Evolutionary conservation across 78 protist genomes (phyloP).

Genomic region (Creolimax fragrantissima): DNA sequence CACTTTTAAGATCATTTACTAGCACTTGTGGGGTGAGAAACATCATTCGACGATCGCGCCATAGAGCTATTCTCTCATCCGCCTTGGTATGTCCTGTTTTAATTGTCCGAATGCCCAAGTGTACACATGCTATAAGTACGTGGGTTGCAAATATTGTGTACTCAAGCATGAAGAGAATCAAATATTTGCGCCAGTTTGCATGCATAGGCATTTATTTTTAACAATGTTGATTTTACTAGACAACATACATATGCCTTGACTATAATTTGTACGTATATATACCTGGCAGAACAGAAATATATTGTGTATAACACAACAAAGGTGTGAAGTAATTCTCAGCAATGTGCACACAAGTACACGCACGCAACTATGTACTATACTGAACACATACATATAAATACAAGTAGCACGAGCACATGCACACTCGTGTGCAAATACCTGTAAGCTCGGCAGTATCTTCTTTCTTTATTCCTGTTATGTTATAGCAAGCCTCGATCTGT

Average conservation of each 20-base stretch:
- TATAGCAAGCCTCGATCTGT: slow-evolving; percentile 72
- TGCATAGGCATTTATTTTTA: not conserved
- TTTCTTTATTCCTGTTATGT: slow-evolving; percentile 32
- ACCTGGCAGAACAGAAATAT: not conserved
- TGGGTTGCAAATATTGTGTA: not conserved
- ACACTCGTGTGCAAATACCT: slow-evolving; percentile 10
- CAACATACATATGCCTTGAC: not conserved
- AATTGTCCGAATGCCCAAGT: not conserved
- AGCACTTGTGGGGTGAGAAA: slow-evolving; percentile 80
- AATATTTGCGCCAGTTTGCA: not conserved
- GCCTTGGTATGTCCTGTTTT: not conserved
- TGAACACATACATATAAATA: not conserved
- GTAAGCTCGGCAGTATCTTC: slow-evolving; percentile 42
- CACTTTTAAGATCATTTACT: slow-evolving; percentile 46
- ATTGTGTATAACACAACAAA: not conserved
- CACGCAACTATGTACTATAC: not conserved
- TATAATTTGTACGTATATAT: not conserved
- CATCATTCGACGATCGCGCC: slow-evolving; percentile 61
- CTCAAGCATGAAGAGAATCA: not conserved
- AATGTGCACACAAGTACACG: not conserved
- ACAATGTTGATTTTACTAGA: not conserved
- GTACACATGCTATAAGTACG: not conserved
- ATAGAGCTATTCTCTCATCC: slow-evolving; percentile 11
- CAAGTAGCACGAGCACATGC: not conserved
- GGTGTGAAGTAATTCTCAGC: too few species aligned